phyloP scores from a whole-genome alignment of 148 eudicot genomes.

The Diospyros kaki region DNA sequence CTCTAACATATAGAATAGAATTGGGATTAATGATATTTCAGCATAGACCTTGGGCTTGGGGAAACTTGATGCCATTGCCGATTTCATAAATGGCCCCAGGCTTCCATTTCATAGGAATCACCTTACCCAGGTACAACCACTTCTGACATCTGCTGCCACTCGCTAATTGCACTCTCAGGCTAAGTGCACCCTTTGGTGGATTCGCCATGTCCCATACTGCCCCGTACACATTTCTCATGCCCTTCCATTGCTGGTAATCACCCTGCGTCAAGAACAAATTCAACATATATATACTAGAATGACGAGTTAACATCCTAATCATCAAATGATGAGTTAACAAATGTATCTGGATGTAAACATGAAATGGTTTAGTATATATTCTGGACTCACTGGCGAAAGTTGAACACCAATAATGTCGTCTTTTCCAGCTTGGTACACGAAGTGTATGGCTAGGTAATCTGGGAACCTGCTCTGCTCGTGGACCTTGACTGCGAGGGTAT shows the following conservation, averaged over 20 bases:
- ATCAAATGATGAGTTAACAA: too few relatives aligned
- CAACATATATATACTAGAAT: not conserved
- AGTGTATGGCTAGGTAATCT: constrained; percentile 47
- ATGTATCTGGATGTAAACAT: too few relatives aligned
- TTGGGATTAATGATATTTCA: not conserved
- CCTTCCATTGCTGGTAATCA: constrained; percentile 51
- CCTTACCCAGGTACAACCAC: constrained; percentile 30
- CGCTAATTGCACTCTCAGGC: constrained; percentile 29
- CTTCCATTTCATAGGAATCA: constrained; percentile 35
- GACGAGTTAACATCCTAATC: too few relatives aligned
- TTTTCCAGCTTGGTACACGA: constrained; percentile 45
- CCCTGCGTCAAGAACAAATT: constrained; percentile 28
- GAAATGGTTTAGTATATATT: too few relatives aligned
- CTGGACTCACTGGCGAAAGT: constrained; percentile 37
- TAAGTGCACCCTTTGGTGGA: constrained; percentile 41
- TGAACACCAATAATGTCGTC: constrained; percentile 42
- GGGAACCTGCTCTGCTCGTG: constrained; percentile 52
- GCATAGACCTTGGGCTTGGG: constrained; percentile 1
- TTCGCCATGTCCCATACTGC: constrained; percentile 60
- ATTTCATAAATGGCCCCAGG: constrained; percentile 34
- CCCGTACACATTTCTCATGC: constrained; percentile 44
- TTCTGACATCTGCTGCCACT: constrained; percentile 26
- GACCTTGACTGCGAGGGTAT: constrained; percentile 46
- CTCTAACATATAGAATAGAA: not conserved
- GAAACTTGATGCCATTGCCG: not conserved